phyloP scores from a whole-genome alignment of 108 stramenopile species.

The Licmophora abbreviata region DNA sequence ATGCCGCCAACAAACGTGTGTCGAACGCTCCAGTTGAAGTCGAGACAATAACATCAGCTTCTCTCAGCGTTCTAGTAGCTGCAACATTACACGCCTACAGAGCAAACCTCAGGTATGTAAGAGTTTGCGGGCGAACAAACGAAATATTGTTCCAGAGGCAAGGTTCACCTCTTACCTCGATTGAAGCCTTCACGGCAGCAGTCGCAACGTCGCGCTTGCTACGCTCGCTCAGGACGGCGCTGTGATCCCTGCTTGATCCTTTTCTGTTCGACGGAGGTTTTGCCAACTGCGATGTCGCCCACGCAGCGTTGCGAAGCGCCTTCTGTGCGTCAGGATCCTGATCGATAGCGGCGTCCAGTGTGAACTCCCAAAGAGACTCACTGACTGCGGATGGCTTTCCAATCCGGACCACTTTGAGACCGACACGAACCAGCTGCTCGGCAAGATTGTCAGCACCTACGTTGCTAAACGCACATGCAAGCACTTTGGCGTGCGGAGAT shows the following conservation, averaged over 20 bases:
- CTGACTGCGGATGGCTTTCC: slow-evolving; percentile 75
- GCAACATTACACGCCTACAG: slow-evolving; percentile 63
- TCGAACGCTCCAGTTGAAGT: slow-evolving; percentile 97
- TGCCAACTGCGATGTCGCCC: slow-evolving; percentile 47
- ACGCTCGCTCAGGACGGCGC: slow-evolving; percentile 34
- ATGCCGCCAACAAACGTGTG: slow-evolving; percentile 86
- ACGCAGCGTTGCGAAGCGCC: slow-evolving; percentile 57
- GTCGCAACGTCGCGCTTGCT: slow-evolving; percentile 67
- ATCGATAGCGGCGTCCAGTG: slow-evolving; percentile 77
- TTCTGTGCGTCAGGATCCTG: slow-evolving; percentile 59
- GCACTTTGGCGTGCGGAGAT: slow-evolving; percentile 63
- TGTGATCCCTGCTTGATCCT: slow-evolving; percentile 18
- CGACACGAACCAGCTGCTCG: slow-evolving; percentile 47
- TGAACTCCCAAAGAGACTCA: slow-evolving; percentile 58
- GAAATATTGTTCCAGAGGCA: too few species aligned
- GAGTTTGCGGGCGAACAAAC: too few species aligned
- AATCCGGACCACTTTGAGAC: slow-evolving; percentile 79
- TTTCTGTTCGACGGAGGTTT: slow-evolving; percentile 21
- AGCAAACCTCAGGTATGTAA: too few species aligned
- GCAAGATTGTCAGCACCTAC: slow-evolving; percentile 87
- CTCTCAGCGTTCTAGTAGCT: slow-evolving; percentile 80
- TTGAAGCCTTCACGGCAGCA: slow-evolving; percentile 71
- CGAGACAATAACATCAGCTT: slow-evolving; percentile 93
- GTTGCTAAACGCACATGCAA: slow-evolving; percentile 81
- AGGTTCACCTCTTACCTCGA: slow-evolving; percentile 27